These are phyloP conservation scores for Fusarium sp. DNA, from an alignment of 2,329 filamentous ascomycete genomes.

Conservation along the genomic window DNA sequence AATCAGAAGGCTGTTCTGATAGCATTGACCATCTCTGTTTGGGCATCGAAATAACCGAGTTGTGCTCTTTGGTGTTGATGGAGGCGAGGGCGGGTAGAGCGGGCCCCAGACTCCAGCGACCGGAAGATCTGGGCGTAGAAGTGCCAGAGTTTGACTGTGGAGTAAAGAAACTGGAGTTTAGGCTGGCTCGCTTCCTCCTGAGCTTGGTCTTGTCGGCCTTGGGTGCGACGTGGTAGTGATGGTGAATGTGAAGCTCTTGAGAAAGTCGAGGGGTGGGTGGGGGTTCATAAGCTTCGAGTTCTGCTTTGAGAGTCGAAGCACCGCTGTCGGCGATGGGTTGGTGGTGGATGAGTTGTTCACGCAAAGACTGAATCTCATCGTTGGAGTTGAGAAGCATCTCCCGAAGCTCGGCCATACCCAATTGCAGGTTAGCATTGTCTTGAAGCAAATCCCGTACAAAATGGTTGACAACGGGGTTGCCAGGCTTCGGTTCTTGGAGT, in stretches of 20 bases:
- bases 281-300: slow-evolving; percentile 71
- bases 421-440: slow-evolving; percentile 94
- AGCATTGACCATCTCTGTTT: slow-evolving; percentile 72
- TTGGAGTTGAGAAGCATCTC: slow-evolving; percentile 94
- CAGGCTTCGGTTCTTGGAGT: slow-evolving; percentile 70
- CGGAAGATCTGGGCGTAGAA: slow-evolving; percentile 59
- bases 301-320: slow-evolving; percentile 75
- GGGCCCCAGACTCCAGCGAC: slow-evolving; percentile 57
- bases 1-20: slow-evolving; percentile 72
- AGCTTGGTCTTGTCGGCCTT: slow-evolving; percentile 74
- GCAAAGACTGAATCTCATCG: slow-evolving; percentile 89
- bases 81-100: slow-evolving; percentile 59
- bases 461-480: slow-evolving; percentile 85
- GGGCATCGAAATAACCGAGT: slow-evolving; percentile 62
- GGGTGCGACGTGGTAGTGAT: slow-evolving; percentile 86
- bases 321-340: slow-evolving; percentile 72
- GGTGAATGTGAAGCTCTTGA: slow-evolving; percentile 91
- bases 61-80: slow-evolving; percentile 64
- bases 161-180: slow-evolving; percentile 74
- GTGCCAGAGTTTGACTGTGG: slow-evolving; percentile 61
- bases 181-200: slow-evolving; percentile 80
- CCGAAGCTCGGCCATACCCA: slow-evolving; percentile 90
- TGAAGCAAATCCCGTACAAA: slow-evolving; percentile 96
- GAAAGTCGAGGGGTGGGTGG: slow-evolving; percentile 58
- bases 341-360: slow-evolving; percentile 85